phyloP scores from a whole-genome alignment of 2,329 filamentous ascomycete species.

The Byssochlamys sp. region DNA sequence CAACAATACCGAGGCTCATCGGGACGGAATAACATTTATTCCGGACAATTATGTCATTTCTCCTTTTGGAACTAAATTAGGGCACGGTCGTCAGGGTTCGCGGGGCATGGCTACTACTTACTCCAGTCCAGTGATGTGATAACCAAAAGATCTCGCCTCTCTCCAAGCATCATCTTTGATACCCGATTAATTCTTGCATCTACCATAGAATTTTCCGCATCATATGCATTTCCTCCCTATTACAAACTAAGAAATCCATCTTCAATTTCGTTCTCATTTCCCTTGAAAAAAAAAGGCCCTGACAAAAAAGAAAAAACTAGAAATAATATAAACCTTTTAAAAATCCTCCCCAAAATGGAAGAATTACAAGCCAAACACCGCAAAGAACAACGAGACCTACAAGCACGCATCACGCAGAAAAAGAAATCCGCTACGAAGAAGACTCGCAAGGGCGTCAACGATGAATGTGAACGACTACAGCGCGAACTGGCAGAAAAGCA shows the following conservation, averaged over 20 bases:
- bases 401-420: conserved; percentile 78
- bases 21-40: conserved; percentile 6
- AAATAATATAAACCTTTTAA: background rate
- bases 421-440: conserved; percentile 93
- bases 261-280: background rate
- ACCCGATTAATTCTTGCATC: background rate
- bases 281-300: too few relatives aligned
- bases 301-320: background rate
- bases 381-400: conserved; percentile 79
- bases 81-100: conserved; percentile 20
- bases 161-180: background rate
- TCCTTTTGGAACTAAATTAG: conserved; percentile 15
- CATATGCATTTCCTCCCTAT: too few relatives aligned
- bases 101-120: conserved; percentile 16
- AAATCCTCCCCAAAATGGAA: conserved; percentile 46
- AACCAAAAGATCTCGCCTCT: background rate
- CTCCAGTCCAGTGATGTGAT: too few relatives aligned
- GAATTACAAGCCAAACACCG: conserved; percentile 70
- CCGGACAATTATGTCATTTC: conserved; percentile 8
- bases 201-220: background rate
- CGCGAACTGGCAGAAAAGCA: conserved; percentile 48
- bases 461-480: conserved; percentile 53
- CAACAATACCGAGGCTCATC: conserved; percentile 19
- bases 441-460: conserved; percentile 58
- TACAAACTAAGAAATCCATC: too few relatives aligned